phyloP scores from a whole-genome alignment of 805 yeast species.

The Torulaspora maleeae region DNA sequence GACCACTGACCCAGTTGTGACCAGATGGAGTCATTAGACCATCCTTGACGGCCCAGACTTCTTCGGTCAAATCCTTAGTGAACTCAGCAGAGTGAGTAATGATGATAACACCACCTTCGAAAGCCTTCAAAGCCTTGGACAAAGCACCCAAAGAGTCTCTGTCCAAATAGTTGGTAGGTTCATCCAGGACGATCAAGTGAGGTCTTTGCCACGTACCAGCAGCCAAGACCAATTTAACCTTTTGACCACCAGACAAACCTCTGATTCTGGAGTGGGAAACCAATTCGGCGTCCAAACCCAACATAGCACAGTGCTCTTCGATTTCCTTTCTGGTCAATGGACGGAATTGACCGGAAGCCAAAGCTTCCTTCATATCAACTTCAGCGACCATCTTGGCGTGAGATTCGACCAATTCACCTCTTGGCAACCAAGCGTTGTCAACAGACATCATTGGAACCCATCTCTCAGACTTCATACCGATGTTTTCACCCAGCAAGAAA shows the following conservation, averaged over 20 bases:
- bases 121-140: conserved; percentile 96
- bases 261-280: conserved; percentile 99
- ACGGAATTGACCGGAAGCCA: conserved; percentile 99
- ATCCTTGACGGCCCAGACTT: conserved; percentile 99
- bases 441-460: conserved; percentile 99
- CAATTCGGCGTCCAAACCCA: conserved; percentile 98
- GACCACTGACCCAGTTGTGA: conserved; percentile 99
- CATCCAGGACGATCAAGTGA: conserved; percentile 98
- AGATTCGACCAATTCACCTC: conserved; percentile 95
- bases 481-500: conserved; percentile 95
- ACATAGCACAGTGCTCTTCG: conserved; percentile 96
- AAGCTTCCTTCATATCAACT: conserved; percentile 99
- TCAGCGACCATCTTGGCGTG: conserved; percentile 99
- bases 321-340: conserved; percentile 99
- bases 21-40: conserved; percentile 99
- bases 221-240: conserved; percentile 98
- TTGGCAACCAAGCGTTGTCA: conserved; percentile 99
- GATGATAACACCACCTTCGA: conserved; percentile 99
- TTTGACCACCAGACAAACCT: conserved; percentile 99
- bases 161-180: conserved; percentile 99
- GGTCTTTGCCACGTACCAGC: conserved; percentile 99
- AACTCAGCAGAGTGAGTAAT: conserved; percentile 99
- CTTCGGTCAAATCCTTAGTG: conserved; percentile 99
- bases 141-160: conserved; percentile 99
- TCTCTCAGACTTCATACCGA: conserved; percentile 98